phyloP scores from a whole-genome alignment of 148 eudicot species.

The Diospyros lotus region DNA sequence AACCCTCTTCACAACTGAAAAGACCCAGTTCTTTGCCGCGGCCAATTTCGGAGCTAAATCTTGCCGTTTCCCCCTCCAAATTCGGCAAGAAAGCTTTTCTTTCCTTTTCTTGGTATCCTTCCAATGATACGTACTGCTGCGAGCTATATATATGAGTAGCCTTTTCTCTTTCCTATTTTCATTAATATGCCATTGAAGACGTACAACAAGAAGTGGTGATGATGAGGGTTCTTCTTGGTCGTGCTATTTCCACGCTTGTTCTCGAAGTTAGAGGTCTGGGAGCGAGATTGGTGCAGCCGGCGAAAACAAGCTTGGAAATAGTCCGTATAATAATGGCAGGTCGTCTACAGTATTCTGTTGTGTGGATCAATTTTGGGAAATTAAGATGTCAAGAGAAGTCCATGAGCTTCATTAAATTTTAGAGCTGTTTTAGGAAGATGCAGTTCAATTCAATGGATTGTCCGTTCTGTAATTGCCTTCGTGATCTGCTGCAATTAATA shows the following conservation, averaged over 20 bases:
- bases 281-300: background rate
- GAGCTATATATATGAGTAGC: too few relatives aligned
- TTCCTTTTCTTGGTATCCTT: background rate
- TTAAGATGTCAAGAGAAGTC: too few relatives aligned
- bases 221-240: too few relatives aligned
- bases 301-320: background rate
- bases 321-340: background rate
- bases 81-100: background rate
- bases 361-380: too few relatives aligned
- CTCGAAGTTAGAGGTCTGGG: background rate
- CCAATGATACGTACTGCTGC: too few relatives aligned
- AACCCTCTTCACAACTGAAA: constrained; percentile 85
- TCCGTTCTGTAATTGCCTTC: background rate
- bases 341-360: too few relatives aligned
- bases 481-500: background rate
- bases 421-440: too few relatives aligned
- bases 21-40: background rate
- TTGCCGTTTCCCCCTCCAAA: background rate
- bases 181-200: too few relatives aligned
- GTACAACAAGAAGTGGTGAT: too few relatives aligned
- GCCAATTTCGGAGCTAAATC: background rate
- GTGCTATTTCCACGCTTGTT: background rate
- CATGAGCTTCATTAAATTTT: too few relatives aligned
- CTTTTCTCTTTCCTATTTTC: too few relatives aligned
- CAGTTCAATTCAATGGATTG: too few relatives aligned